Evolutionary conservation across 2,329 filamentous ascomycete genomes (phyloP), one percentile per base, ranked within the genome.

Genomic region (Waltergamsia citrina): DNA sequence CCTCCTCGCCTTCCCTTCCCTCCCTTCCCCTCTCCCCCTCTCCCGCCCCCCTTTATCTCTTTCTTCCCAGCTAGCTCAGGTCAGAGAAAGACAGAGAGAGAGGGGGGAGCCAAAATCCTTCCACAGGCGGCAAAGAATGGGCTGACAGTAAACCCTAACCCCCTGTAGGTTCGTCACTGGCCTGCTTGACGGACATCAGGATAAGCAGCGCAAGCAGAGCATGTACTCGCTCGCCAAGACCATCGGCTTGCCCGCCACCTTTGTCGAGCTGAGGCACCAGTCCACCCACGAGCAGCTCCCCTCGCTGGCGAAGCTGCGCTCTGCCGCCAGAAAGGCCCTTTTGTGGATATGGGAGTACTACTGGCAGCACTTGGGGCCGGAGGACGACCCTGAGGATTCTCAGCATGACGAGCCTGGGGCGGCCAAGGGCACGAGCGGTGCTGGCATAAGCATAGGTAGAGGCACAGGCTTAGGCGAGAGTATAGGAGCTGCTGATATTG

Each of bases 261-360:
- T 94, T 56, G 86, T 95, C 35, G 87, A 94, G 63, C 66, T 93
- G 38, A 75, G 88, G 29, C 88, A 95, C 54, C 84, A 93, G 59
- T 85, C 84, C 28, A 93, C 87, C 26, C 88, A 96, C 54, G 85
- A 93, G 55, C 83, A 87, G 51, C 63, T 94, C 37, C 88, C 88
- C 0, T 78, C 80, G 2, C 63, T 94, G 34, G 67, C 73, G 9
- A 78, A 85, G 41, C 63, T 95, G 41, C 74, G 85, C 34, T 69
- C 69, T 23, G 82, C 82, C 2, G 75, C 81, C 2, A 61, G 67
- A 41, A 75, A 81, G 46, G 85, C 82, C 1, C 64, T 95, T 41
- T 65, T 67, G 29, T 95, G 88, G 88, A 78, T 95, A 33, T 94
- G 85, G 85, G 70, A 78, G 34, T 85, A 85, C 54, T 95, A 94